Conservation (phyloP, 139 green algal species). For the Spirogloea muscicola region DNA sequence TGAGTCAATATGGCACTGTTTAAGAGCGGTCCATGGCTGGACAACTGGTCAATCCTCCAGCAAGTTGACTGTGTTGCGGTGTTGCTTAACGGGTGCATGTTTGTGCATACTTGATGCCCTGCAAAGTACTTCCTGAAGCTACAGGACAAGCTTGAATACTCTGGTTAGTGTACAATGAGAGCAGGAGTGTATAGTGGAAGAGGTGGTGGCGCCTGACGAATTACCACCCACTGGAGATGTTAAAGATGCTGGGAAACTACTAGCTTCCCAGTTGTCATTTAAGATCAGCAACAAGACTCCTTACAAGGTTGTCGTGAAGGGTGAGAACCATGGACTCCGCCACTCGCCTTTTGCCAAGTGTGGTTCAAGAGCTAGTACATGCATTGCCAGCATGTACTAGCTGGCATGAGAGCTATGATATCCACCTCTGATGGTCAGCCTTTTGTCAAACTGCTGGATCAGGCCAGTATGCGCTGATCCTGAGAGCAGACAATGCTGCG, state of each 20-base stretch:
- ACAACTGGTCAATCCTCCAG: background rate
- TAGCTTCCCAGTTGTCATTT: conserved; percentile 60
- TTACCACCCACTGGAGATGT: background rate
- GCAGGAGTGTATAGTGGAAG: conserved; percentile 75
- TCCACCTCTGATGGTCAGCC: background rate
- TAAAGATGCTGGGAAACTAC: background rate
- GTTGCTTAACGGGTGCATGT: background rate
- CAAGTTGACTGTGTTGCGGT: background rate
- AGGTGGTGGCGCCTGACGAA: conserved; percentile 61
- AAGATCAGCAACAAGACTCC: conserved; percentile 66
- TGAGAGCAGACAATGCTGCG: conserved; percentile 63
- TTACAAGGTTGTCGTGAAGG: conserved; percentile 57
- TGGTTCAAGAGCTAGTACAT: background rate
- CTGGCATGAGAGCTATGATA: background rate
- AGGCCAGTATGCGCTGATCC: conserved; percentile 61
- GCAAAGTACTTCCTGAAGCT: conserved; percentile 3
- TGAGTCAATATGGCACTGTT: no score
- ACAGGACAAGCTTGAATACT: conserved; percentile 41
- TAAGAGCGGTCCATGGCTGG: no score
- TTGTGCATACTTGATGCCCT: background rate
- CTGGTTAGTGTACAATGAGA: background rate
- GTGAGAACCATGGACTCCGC: conserved; percentile 37
- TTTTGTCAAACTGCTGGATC: background rate
- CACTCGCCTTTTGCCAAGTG: background rate
- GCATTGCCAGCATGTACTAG: background rate